Conservation (phyloP, 805 yeast genomes). For the Myxozyma melibiosi region DNA sequence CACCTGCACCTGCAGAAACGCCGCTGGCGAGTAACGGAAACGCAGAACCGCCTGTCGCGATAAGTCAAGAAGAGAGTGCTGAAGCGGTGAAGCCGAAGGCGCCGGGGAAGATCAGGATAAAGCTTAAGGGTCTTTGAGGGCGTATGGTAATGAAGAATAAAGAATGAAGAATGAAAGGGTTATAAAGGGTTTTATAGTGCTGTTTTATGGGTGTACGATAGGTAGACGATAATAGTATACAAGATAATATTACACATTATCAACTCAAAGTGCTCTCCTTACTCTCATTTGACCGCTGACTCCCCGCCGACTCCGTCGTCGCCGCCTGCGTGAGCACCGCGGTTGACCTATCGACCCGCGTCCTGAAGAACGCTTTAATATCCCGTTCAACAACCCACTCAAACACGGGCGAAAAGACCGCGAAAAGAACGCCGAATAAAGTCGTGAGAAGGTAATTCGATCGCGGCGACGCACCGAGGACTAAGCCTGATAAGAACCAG, state of each 20-base stretch:
- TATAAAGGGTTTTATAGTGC: too few species aligned
- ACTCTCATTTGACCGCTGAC: too few species aligned
- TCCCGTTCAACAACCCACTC: slow-evolving; percentile 19
- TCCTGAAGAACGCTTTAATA: slow-evolving; percentile 12
- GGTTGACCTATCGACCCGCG: too few species aligned
- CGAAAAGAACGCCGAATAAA: slow-evolving; percentile 51
- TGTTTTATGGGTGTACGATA: too few species aligned
- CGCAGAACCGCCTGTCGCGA: neutral
- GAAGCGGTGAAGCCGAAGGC: neutral
- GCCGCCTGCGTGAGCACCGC: too few species aligned
- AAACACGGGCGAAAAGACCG: slow-evolving; percentile 60
- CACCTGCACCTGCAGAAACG: neutral
- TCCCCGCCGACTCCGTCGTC: too few species aligned
- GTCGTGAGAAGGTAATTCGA: slow-evolving; percentile 57
- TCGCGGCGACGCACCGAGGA: slow-evolving; percentile 72
- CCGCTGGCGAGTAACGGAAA: neutral
- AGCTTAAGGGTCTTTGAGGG: slow-evolving; percentile 2
- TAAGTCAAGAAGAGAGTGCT: too few species aligned
- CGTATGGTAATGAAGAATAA: too few species aligned
- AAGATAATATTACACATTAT: too few species aligned
- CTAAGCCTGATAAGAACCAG: slow-evolving; percentile 70
- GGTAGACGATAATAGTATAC: too few species aligned
- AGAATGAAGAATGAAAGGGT: too few species aligned
- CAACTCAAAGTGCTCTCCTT: too few species aligned
- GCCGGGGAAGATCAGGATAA: slow-evolving; percentile 8